Base-by-base conservation (phyloP, 2,329 filamentous ascomycete species). In the Sarocladiaceae sp. region DNA sequence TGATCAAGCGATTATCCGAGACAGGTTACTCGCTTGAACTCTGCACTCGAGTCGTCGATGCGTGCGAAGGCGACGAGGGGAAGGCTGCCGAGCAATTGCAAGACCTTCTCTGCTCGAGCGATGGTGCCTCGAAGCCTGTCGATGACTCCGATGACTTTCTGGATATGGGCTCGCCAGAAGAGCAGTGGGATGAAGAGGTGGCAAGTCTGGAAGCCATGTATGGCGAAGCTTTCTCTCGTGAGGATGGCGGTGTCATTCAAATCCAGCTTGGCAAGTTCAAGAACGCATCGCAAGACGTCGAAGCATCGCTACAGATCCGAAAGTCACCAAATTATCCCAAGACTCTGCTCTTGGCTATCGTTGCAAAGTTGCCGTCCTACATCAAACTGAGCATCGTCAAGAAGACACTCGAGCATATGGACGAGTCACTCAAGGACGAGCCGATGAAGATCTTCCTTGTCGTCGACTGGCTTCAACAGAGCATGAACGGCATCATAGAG, bases 401-500 rank as follows among this genome's bases (percentile, higher is more conserved):
- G 53, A 82, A 85, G 62, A 81, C 83, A 2, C 68, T 96, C 4
- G 70, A 77, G 4, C 81, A 91, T 58, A 82, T 89, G 2, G 69
- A 79, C 41, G 74, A 82, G 41, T 80, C 81, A 21, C 73, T 95
- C 23, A 67, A 83, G 12, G 91, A 88, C 19, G 88, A 94, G 58
- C 86, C 88, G 31, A 95, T 95, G 84, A 81, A 80, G 59, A 78
- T 96, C 11, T 97, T 90, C 63, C 87, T 87, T 51, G 74, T 95
- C 11, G 76, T 91, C 43, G 90, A 95, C 64, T 97, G 91, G 90
- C 67, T 97, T 3, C 90, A 97, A 59, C 80, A 85, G 50, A 83
- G 89, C 52, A 80, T 95, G 50, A 83, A 88, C 47, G 66, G 66
- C n/a, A 87, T 97, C 46, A 83, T 96, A 44, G 82, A 90, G 49